Evolutionary conservation across 768 basidiomycete species (phyloP), one percentile per base, ranked within the genome.

Genomic region (Suillus fuscotomentosus): DNA sequence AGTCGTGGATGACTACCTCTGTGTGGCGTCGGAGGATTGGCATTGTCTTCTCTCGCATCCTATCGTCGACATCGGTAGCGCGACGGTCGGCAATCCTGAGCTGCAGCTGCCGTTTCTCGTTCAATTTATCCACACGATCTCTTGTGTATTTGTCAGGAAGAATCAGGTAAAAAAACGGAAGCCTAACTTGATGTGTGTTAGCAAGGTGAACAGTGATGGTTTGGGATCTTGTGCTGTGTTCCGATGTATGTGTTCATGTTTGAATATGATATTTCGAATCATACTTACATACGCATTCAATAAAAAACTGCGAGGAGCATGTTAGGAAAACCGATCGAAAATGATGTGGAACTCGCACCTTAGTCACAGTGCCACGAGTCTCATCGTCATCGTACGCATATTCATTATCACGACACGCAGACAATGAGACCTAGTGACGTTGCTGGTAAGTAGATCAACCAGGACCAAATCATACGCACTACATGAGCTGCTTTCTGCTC

Each of bases 351-450:
- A 60, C 20, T 57, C 67, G 8, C 59, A 71, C 73, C 64, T 31
- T 61, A 5, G 73, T 76, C 36, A 76, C 59, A 14, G 73, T 68
- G 45, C 66, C 66, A 13, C 57, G 65, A 3, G 10, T 45, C 50
- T 10, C 13, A 39, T 68, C 22, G 34, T 68, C 73, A 24, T 76
- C 73, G 15, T 66, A 62, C 5, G 73, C 73, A 6, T 39, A 41
- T 22, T 75, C 68, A 11, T 66, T 67, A n/a, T 75, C 73, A 50
- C 64, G 70, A 42, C 73, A 76, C 39, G 73, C 73, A 27, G 75
- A 72, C 24, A 75, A 41, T 15, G 73, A 74, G 56, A 75, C 66
- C 73, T 76, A 8, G 10, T 51, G 17, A 13, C 27, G 10, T 34
- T 9, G 11, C 15, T 11, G 1, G 36, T 2, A 6, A 22, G 67